Evolutionary conservation across 495 filamentous ascomycete genomes (phyloP), one percentile per base, ranked within the genome.

Genomic region (Lasiosphaeris hirsuta): DNA sequence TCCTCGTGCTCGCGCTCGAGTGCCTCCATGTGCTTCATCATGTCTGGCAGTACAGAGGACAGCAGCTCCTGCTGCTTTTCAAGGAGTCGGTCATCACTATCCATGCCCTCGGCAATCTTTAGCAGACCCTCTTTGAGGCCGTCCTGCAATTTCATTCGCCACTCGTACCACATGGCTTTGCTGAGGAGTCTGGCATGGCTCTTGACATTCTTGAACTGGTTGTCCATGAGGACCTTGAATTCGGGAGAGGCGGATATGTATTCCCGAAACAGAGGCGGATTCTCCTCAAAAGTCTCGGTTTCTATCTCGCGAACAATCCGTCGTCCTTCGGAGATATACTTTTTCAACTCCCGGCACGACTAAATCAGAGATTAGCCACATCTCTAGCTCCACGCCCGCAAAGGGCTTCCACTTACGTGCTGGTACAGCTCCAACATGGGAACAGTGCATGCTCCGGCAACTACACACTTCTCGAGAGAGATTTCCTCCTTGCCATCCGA

Each of bases 81-180:
- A 7, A 98, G 68, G n/a, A 83, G 47, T 41, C 79, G 73, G 56
- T 90, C 86, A 57, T 98, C 94, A 10, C 75, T 73, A 39, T 84
- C 80, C 86, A 97, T 87, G 37, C 87, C 89, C 42, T 88, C 82
- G 0, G 79, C 76, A 41, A 90, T 91, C 38, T 83, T 85, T 36
- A 87, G 66, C 1, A 98, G 81, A 1, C 87, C 90, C 58, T 90
- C 84, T 65, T 86, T 89, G 15, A 97, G 78, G 5, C 89, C 90
- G 18, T 89, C 86, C 10, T 96, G 84, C 23, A 97, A 82, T 62
- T 90, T 90, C 84, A 89, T 91, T 35, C 95, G 89, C 95, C 95
- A 98, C 66, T 92, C 87, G 67, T 98, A 97, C 95, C 95, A 98
- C 71, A 90, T 92, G 38, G 84, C 90, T 68, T 96, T 96, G 74